A percentile compares a stretch with the other conserved stretches of the same genome.
Conservation (phyloP, 2,329 filamentous ascomycete species). For the Dactylella cylindrospora region DNA sequence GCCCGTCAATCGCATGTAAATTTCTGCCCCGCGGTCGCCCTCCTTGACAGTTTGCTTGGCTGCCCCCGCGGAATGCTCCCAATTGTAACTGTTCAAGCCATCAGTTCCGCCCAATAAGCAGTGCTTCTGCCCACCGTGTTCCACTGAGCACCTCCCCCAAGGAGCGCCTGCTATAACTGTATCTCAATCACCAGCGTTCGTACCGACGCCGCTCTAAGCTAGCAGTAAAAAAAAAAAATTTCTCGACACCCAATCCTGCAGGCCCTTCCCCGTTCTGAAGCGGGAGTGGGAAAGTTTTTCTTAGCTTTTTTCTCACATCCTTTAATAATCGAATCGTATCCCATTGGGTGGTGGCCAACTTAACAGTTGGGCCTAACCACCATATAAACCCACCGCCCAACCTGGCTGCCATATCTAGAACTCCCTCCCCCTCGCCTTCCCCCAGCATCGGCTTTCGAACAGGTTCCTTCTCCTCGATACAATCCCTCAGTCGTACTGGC, state of each 20-base stretch:
- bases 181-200: background rate
- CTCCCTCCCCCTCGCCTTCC: slow-evolving; percentile 40
- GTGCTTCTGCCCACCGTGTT: slow-evolving; percentile 21
- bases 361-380: slow-evolving; percentile 11
- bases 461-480: slow-evolving; percentile 33
- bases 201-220: slow-evolving; percentile 8
- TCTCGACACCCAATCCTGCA: too few relatives aligned
- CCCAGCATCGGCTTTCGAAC: slow-evolving; percentile 37
- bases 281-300: slow-evolving; percentile 1
- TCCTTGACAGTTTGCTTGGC: background rate
- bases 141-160: too few relatives aligned
- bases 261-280: background rate
- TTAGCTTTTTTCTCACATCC: background rate
- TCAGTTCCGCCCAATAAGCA: too few relatives aligned
- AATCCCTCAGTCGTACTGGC: slow-evolving; percentile 27
- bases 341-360: slow-evolving; percentile 16
- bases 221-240: slow-evolving; percentile 1
- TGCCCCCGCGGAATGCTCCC: background rate
- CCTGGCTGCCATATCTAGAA: slow-evolving; percentile 36
- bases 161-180: background rate
- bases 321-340: slow-evolving; percentile 3
- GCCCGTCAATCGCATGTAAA: slow-evolving; percentile 1
- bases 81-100: too few relatives aligned
- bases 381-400: slow-evolving; percentile 15
- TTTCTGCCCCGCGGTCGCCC: background rate